These are phyloP conservation scores for Syncephalastrum contaminatum DNA, from an alignment of 371 early-diverging fungal species.

Conservation along the genomic window DNA sequence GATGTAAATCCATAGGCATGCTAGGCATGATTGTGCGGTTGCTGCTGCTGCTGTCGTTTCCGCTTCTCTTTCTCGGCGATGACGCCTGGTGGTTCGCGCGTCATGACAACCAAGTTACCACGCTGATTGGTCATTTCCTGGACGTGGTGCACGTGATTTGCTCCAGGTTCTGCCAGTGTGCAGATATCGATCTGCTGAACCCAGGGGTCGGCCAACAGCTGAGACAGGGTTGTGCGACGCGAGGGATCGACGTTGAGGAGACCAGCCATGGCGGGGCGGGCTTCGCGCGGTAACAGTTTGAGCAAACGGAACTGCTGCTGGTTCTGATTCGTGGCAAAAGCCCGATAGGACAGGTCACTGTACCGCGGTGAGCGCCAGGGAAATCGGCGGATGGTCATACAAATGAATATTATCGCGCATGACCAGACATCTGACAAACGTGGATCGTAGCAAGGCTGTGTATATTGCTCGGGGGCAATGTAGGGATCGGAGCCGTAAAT, in stretches of 20 bases:
- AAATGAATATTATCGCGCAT: conserved; percentile 75
- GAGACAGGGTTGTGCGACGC: conserved; percentile 42
- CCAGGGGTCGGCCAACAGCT: conserved; percentile 50
- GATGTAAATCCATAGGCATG: too few species aligned
- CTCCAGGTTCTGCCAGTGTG: conserved; percentile 35
- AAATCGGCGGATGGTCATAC: conserved; percentile 74
- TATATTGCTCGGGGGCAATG: conserved; percentile 89
- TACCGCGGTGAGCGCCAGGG: conserved; percentile 70
- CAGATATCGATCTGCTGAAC: conserved; percentile 60
- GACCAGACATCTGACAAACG: conserved; percentile 78
- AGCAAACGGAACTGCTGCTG: conserved; percentile 45
- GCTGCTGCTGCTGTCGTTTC: conserved; percentile 8
- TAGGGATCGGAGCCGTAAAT: conserved; percentile 88
- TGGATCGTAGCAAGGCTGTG: conserved; percentile 59
- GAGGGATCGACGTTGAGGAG: conserved; percentile 56
- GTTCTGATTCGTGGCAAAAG: conserved; percentile 42
- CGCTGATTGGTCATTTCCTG: conserved; percentile 22
- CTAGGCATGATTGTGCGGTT: too few species aligned
- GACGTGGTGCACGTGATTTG: conserved; percentile 51
- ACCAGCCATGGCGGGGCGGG: conserved; percentile 43
- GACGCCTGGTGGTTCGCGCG: conserved; percentile 45
- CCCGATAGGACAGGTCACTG: conserved; percentile 57
- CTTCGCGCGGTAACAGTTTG: conserved; percentile 49
- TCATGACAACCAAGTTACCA: conserved; percentile 40
- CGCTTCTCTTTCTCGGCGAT: conserved; percentile 44